A percentile compares a stretch with the other conserved stretches of the same genome.
phyloP scores from a whole-genome alignment of 495 filamentous ascomycete genomes.

The Friedmanniomyces simplex region DNA sequence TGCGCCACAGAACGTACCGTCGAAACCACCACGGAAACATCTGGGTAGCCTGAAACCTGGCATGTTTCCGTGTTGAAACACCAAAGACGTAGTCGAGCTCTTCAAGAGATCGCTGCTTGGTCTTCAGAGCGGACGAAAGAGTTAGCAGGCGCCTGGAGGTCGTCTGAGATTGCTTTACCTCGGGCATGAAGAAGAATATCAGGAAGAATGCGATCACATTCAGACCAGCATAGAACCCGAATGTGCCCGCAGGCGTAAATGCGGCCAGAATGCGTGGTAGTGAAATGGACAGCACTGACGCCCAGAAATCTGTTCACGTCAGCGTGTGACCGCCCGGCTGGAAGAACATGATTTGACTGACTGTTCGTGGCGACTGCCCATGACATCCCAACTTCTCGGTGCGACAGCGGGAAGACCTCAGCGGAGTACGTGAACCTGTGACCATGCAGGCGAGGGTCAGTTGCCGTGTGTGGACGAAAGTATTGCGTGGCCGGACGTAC shows the following conservation, averaged over 20 bases:
- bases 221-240: conserved; percentile 47
- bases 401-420: conserved; percentile 59
- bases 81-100: conserved; percentile 28
- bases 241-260: conserved; percentile 50
- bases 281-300: conserved; percentile 55
- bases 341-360: no score
- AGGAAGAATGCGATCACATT: conserved; percentile 50
- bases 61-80: conserved; percentile 12
- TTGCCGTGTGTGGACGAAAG: no score
- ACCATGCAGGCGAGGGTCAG: no score
- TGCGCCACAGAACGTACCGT: conserved; percentile 15
- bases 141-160: no score
- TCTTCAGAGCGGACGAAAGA: conserved; percentile 60
- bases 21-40: conserved; percentile 17
- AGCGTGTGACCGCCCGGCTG: no score
- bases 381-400: conserved; percentile 23
- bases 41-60: conserved; percentile 9
- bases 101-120: conserved; percentile 65
- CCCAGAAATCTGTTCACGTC: no score
- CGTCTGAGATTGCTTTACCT: no score
- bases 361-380: conserved; percentile 54
- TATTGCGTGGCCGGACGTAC: no score
- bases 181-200: conserved; percentile 68
- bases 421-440: conserved; percentile 79
- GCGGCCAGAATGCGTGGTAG: conserved; percentile 47